phyloP scores from a whole-genome alignment of 495 filamentous ascomycete genomes.

The Paragyromitra xinjiangensis region DNA sequence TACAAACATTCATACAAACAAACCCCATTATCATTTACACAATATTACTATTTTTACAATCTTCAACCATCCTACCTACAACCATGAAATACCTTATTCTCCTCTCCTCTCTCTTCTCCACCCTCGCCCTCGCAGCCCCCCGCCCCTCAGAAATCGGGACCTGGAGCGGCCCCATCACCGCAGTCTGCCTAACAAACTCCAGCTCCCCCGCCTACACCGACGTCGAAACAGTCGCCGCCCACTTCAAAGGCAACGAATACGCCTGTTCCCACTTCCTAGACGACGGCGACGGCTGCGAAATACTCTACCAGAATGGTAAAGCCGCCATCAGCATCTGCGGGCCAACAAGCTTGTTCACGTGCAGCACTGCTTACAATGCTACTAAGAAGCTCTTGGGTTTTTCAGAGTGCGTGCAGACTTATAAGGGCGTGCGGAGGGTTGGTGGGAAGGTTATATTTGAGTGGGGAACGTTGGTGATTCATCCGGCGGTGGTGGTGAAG shows the following conservation, averaged over 20 bases:
- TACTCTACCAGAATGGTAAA: conserved; percentile 9
- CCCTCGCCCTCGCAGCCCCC: conserved; percentile 8
- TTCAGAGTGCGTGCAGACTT: background rate
- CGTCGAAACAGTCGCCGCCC: background rate
- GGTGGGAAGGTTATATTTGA: conserved; percentile 1
- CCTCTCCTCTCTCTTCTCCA: background rate
- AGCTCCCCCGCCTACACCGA: conserved; percentile 9
- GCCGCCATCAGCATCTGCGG: background rate
- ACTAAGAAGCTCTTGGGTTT: background rate
- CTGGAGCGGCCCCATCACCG: background rate
- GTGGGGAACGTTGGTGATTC: no score
- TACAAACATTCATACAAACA: background rate
- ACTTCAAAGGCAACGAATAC: background rate
- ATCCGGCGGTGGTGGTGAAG: background rate
- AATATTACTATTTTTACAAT: background rate
- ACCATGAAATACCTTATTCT: conserved; percentile 1
- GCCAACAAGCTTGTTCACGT: background rate
- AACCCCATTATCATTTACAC: background rate
- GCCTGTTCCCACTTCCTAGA: background rate
- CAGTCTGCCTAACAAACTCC: conserved; percentile 7
- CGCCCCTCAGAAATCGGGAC: background rate
- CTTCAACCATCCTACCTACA: background rate
- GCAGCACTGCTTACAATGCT: background rate
- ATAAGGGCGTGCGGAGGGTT: conserved; percentile 10
- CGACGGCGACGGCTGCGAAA: background rate